A percentile compares a stretch with the other conserved stretches of the same genome.
These are phyloP conservation scores for Wickerhamiella musiphila DNA, from an alignment of 805 yeast genomes.

Conservation along the genomic window DNA sequence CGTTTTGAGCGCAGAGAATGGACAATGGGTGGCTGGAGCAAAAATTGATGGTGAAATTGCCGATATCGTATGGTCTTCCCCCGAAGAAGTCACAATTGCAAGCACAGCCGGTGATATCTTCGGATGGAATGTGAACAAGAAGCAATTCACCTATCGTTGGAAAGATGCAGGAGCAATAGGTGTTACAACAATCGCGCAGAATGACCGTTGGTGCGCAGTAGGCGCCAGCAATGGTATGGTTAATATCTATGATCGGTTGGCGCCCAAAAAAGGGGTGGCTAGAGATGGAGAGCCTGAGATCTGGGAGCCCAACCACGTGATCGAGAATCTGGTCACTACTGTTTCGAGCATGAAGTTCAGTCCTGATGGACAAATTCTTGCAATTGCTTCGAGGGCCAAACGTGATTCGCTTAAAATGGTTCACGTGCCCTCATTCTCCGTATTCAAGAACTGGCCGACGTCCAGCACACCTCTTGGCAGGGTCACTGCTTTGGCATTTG, in stretches of 20 bases:
- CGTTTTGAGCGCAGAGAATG: conserved; percentile 52
- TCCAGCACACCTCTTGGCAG: conserved; percentile 92
- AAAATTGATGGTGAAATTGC: conserved; percentile 75
- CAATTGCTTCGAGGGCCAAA: conserved; percentile 69
- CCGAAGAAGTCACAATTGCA: conserved; percentile 35
- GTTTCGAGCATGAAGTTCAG: conserved; percentile 59
- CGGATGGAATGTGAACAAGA: conserved; percentile 50
- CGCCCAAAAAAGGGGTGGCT: conserved; percentile 16
- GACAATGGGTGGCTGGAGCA: conserved; percentile 77
- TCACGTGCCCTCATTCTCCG: conserved; percentile 75
- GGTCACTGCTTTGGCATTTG: conserved; percentile 64
- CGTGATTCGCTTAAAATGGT: conserved; percentile 75
- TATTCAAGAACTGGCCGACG: conserved; percentile 93
- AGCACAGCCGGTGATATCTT: conserved; percentile 74
- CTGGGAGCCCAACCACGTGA: conserved; percentile 38
- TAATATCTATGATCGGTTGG: conserved; percentile 52
- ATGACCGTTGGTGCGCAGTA: conserved; percentile 73
- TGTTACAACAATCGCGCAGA: conserved; percentile 56
- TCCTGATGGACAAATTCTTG: conserved; percentile 75
- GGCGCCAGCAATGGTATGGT: conserved; percentile 86
- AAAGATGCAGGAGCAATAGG: conserved; percentile 74
- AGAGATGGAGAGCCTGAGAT: conserved; percentile 19
- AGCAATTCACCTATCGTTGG: conserved; percentile 52
- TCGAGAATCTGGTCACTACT: conserved; percentile 70
- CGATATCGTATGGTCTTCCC: conserved; percentile 54